Evolutionary conservation across 2,329 filamentous ascomycete species (phyloP), one percentile per base, ranked within the genome.

Genomic region (Ophiosphaerella narmari): DNA sequence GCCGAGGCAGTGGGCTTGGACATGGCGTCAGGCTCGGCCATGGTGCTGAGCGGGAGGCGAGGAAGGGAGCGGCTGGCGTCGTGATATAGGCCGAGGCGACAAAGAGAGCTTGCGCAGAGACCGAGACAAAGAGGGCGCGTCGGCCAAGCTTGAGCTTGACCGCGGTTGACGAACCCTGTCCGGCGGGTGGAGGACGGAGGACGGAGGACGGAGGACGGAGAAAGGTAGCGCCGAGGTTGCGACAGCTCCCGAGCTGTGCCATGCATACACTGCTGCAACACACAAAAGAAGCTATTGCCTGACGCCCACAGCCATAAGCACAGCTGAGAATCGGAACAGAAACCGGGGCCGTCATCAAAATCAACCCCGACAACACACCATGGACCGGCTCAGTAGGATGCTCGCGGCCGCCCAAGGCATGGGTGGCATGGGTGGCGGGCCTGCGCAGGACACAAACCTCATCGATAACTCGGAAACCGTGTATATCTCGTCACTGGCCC

Each of bases 381-480:
- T 97, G 93, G 93, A 97, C 73, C 87, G 93, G 73, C 86, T 97
- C 75, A 91, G 90, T 78, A 86, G 89, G 74, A 88, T 97, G 86
- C 83, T 97, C 65, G 87, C 88, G 58, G 84, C 84, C 60, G 89
- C 89, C 67, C 82, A 85, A 68, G 79, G 80, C 72, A 85, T 75
- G 74, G 83, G 85, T 65, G 86, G 86, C 65, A 87, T 90, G 80
- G 82, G 83, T 55, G 53, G 58, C 35, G 64, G 65, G 66, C 88
- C 63, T 39, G 60, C 62, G 36, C 58, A 61, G 46, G 93, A 97
- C 68, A 94, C 93, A 34, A 92, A 88, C 72, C 84, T 99, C 54
- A 95, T 99, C 75, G 94, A 99, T 75, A 99, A 99, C 80, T 96
- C 93, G 67, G 94, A 99, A 80, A 99, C 94, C 31, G 94, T 99